Base-by-base conservation (phyloP, 164 flowering plant genomes). In the Berberis vulgaris region DNA sequence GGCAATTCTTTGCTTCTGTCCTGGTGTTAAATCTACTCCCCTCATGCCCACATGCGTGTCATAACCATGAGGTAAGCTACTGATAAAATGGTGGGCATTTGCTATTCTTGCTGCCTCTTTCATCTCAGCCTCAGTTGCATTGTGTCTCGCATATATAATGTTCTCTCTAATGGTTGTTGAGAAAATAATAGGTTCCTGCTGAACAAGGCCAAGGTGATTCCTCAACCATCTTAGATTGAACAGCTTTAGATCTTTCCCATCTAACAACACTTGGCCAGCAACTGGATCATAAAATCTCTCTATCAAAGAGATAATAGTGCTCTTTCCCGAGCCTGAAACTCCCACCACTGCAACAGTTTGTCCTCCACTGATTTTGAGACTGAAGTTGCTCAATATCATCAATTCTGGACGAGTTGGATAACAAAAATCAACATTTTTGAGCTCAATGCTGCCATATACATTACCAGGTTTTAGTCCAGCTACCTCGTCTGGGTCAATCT, bases 91-190 rank as follows among this genome's bases (percentile, higher is more conserved):
- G 76, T 94, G 98, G 39, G 97, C 97, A 73, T 94, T 94, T 12
- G 97, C 97, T 72, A 94, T 91, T 76, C 97, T 84, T 49, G 97
- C 98, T 41, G 98, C 98, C 77, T 94, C 97, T 75, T 94, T 94
- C 83, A 94, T 77, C 80, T 94, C 98, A 9, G 95, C 89, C 68
- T 94, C 97, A 47, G 85, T 91, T 39, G 98, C 98, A 72, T 94
- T 94, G 64, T 91, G 97, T 78, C 98, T 84, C 39, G 97, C 98
- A 71, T 94, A 94, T 45, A 94, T 84, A 44, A 94, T 94, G 63
- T 94, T 94, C 66, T 94, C 98, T 75, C 96, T 77, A 50, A 94
- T 80, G 4, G 97, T 94, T 26, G 97, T 91, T 61, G 98, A 84
- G 69, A 92, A 92, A 57, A 92, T 92, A 50, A 92, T 82, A 1